phyloP scores from a whole-genome alignment of 1,284 basidiomycete species.

The Boletus putidus region DNA sequence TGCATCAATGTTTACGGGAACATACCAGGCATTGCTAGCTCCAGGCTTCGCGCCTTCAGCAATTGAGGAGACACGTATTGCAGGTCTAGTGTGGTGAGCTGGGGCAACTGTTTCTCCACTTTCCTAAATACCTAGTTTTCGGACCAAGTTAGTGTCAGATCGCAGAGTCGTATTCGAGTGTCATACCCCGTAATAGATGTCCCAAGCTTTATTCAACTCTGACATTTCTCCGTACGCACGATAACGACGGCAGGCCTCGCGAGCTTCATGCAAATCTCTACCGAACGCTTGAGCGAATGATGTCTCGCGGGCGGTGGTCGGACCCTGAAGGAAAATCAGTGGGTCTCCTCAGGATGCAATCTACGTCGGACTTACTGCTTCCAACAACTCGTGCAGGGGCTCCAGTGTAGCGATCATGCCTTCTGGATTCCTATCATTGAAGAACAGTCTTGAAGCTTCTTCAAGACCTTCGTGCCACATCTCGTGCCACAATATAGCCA shows the following conservation, averaged over 20 bases:
- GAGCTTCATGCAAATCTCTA: conserved; percentile 91
- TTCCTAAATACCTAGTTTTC: conserved; percentile 87
- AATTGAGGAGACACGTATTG: conserved; percentile 98
- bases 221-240: conserved; percentile 84
- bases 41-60: conserved; percentile 85
- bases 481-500: conserved; percentile 99
- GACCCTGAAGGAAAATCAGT: conserved; percentile 56
- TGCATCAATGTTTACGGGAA: neutral
- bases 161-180: neutral
- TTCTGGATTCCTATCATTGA: conserved; percentile 98
- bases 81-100: conserved; percentile 89
- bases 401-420: conserved; percentile 97
- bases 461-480: conserved; percentile 99
- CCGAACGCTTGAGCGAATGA: conserved; percentile 96
- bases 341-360: neutral
- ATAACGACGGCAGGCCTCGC: conserved; percentile 89
- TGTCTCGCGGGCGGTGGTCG: conserved; percentile 92
- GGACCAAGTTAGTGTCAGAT: conserved; percentile 11
- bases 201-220: conserved; percentile 99
- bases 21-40: conserved; percentile 91
- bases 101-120: conserved; percentile 91
- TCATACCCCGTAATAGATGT: conserved; percentile 89
- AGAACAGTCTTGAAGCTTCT: conserved; percentile 96
- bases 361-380: conserved; percentile 61
- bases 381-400: conserved; percentile 92